Conservation (phyloP, 2,329 filamentous ascomycete genomes). For the Aspergillus clavatus region DNA sequence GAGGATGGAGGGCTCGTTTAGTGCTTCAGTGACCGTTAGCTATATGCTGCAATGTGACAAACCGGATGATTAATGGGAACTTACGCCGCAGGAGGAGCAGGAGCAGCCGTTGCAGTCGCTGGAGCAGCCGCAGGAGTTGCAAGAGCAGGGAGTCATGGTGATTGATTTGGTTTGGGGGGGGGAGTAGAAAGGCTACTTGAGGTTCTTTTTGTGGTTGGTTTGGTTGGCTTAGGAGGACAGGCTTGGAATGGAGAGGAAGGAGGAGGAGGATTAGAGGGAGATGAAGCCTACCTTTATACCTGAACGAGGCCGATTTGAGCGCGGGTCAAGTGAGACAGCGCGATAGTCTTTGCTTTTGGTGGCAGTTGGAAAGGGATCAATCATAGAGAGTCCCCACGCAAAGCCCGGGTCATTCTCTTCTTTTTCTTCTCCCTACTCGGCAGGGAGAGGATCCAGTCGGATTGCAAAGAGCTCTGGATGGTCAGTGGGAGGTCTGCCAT, state of each 20-base stretch:
- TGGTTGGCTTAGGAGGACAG: neutral
- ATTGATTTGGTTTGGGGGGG: slow-evolving; percentile 15
- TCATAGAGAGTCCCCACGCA: neutral
- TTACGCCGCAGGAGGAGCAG: slow-evolving; percentile 18
- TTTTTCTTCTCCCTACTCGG: neutral
- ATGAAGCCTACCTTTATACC: neutral
- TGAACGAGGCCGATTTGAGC: neutral
- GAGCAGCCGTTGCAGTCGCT: slow-evolving; percentile 35
- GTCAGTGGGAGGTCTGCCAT: neutral
- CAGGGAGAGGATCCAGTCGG: neutral
- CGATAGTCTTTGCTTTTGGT: neutral
- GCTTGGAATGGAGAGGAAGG: neutral
- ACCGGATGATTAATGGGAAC: slow-evolving; percentile 9
- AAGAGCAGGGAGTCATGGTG: slow-evolving; percentile 40
- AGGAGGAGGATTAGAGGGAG: neutral
- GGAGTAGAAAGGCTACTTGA: neutral
- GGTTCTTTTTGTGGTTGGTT: neutral
- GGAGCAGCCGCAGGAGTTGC: slow-evolving; percentile 35
- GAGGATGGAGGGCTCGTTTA: slow-evolving; percentile 2
- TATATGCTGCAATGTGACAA: neutral
- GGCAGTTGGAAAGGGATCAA: neutral
- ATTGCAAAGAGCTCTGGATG: neutral
- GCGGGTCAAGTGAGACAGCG: neutral
- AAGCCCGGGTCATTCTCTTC: neutral
- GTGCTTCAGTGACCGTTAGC: slow-evolving; percentile 6